A percentile compares a stretch with the other conserved stretches of the same genome.
Conservation (phyloP, 306 rosid genomes). For the Vicia faba region DNA sequence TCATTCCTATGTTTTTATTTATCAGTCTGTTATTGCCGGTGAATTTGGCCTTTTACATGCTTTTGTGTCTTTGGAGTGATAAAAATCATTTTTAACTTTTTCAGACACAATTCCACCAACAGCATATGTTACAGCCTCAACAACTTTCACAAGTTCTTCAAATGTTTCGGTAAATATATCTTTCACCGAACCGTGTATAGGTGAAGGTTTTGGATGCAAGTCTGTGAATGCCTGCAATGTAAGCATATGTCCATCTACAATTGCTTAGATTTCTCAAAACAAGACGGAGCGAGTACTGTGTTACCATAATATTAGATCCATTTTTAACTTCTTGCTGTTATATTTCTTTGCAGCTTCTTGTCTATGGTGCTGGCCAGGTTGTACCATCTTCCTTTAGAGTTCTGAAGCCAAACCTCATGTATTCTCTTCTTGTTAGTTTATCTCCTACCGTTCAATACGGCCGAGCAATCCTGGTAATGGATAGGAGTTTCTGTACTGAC, state of each 20-base stretch:
- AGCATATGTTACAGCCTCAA: conserved; percentile 63
- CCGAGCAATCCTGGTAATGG: conserved; percentile 81
- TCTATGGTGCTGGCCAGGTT: conserved; percentile 87
- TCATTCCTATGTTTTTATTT: conserved; percentile 26
- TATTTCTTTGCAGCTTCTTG: conserved; percentile 66
- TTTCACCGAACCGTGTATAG: conserved; percentile 73
- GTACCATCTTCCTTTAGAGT: conserved; percentile 72
- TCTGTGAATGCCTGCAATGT: conserved; percentile 88
- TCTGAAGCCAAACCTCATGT: conserved; percentile 65
- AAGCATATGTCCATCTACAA: conserved; percentile 53
- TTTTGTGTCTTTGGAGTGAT: background rate
- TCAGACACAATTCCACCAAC: conserved; percentile 92
- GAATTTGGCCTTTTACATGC: conserved; percentile 13
- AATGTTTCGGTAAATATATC: conserved; percentile 78
- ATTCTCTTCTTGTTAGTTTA: conserved; percentile 67
- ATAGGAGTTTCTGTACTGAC: conserved; percentile 76
- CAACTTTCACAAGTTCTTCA: conserved; percentile 60
- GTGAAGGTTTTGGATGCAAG: conserved; percentile 67
- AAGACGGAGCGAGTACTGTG: background rate
- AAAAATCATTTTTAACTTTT: conserved; percentile 12
- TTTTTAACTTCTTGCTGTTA: conserved; percentile 34
- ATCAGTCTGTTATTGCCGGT: background rate
- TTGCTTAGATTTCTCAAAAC: conserved; percentile 19
- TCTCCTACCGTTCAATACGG: conserved; percentile 59
- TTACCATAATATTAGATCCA: too few relatives aligned